Percentiles rank a stretch among this genome's conserved stretches.
phyloP scores from a whole-genome alignment of 225 moss, liverwort and hornwort species.

The Thuidium tamariscinum region DNA sequence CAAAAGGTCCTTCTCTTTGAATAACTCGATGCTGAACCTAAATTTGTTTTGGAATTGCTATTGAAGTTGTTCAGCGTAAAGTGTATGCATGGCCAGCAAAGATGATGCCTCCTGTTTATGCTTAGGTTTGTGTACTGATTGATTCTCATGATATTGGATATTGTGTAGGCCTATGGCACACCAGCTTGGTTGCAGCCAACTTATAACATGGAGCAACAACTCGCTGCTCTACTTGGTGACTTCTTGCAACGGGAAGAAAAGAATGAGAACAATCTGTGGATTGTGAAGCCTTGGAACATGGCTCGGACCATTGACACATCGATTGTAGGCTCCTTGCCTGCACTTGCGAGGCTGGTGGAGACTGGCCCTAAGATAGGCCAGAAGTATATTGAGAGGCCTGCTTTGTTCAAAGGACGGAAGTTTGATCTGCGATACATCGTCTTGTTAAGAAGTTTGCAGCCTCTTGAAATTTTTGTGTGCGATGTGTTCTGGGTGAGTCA shows the following conservation, averaged over 20 bases:
- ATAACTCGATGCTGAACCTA: background rate
- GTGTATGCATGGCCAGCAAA: background rate
- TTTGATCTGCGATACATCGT: constrained; percentile 94
- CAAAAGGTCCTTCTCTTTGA: constrained; percentile 44
- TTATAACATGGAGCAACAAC: constrained; percentile 78
- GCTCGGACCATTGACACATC: constrained; percentile 95
- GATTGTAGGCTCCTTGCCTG: constrained; percentile 66
- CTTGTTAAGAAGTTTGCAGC: constrained; percentile 71
- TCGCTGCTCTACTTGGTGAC: constrained; percentile 70
- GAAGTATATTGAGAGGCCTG: constrained; percentile 84
- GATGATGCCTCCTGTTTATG: background rate
- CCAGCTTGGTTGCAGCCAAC: constrained; percentile 79
- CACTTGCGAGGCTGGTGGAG: constrained; percentile 83
- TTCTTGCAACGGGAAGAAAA: constrained; percentile 51
- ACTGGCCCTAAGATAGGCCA: constrained; percentile 95
- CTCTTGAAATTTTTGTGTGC: constrained; percentile 71
- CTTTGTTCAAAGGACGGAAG: constrained; percentile 75
- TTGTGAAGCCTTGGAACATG: constrained; percentile 99
- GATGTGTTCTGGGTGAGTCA: constrained; percentile 83
- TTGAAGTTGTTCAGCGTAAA: background rate
- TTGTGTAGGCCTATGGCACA: constrained; percentile 60
- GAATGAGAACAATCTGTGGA: constrained; percentile 75
- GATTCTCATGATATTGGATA: background rate
- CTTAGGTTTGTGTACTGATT: background rate
- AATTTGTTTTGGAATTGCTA: background rate